Conservation (phyloP, 768 basidiomycete species). For the Podaxis sp. region DNA sequence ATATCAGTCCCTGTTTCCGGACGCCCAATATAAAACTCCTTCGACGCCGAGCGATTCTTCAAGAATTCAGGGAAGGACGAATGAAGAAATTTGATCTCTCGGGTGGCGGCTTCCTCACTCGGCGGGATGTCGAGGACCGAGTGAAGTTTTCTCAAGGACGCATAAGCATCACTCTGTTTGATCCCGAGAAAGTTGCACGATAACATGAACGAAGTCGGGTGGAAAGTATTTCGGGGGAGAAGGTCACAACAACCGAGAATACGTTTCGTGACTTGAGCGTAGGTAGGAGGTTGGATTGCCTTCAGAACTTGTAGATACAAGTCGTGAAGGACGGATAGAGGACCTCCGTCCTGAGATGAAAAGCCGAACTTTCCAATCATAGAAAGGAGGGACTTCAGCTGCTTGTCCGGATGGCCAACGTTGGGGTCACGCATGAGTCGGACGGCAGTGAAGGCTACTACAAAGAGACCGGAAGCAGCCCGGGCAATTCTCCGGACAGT, state of each 20-base stretch:
- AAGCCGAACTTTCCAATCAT: not conserved
- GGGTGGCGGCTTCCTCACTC: not conserved
- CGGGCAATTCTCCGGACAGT: not conserved
- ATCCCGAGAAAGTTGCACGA: slow-evolving; percentile 10
- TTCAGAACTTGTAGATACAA: not conserved
- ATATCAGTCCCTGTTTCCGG: slow-evolving; percentile 4
- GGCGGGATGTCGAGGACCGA: slow-evolving; percentile 5
- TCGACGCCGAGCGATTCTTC: not conserved
- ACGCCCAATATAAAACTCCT: not conserved
- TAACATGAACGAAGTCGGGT: slow-evolving; percentile 3
- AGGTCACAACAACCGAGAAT: slow-evolving; percentile 7
- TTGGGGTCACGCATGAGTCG: not conserved
- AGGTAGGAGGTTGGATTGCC: not conserved
- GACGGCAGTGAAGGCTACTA: slow-evolving; percentile 2
- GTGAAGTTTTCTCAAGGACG: not conserved
- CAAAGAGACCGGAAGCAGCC: slow-evolving; percentile 7
- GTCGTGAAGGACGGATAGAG: not conserved
- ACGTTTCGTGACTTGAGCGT: not conserved
- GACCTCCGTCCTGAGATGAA: not conserved
- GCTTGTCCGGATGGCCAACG: not conserved
- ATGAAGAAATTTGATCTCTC: slow-evolving; percentile 4
- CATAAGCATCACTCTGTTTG: not conserved
- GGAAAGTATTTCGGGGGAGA: slow-evolving; percentile 1
- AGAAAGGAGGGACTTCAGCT: not conserved
- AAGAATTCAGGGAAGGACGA: slow-evolving; percentile 6